Percentiles rank a stretch among this genome's conserved stretches.
Conservation (phyloP, 352 stramenopile genomes). For the Phytophthora agathidicida region DNA sequence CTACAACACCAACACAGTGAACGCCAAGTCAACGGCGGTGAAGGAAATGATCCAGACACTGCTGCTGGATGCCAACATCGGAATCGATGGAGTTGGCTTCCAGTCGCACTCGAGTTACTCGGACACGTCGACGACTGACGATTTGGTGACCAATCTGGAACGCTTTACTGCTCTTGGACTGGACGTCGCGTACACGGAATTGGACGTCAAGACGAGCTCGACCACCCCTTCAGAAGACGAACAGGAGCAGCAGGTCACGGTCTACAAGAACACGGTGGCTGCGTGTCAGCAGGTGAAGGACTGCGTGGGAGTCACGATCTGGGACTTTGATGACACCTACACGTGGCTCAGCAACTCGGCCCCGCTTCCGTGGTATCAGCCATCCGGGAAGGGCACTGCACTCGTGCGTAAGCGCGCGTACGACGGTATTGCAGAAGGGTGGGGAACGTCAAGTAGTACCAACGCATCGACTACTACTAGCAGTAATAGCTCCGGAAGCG, state of each 20-base stretch:
- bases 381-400: constrained; percentile 18
- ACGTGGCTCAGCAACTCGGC: constrained; percentile 22
- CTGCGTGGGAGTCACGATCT: constrained; percentile 34
- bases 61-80: constrained; percentile 24
- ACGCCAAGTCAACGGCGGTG: constrained; percentile 38
- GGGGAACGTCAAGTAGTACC: constrained; percentile 12
- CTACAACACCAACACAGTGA: constrained; percentile 36
- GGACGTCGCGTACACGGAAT: constrained; percentile 32
- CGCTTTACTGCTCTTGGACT: constrained; percentile 34
- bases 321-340: constrained; percentile 30
- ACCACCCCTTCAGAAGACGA: constrained; percentile 13
- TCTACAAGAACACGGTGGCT: constrained; percentile 26
- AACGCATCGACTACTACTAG: background rate
- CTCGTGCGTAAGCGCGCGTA: constrained; percentile 33
- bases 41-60: constrained; percentile 31
- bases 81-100: constrained; percentile 34
- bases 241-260: constrained; percentile 15
- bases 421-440: constrained; percentile 28
- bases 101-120: constrained; percentile 34
- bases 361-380: constrained; percentile 30
- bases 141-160: constrained; percentile 26
- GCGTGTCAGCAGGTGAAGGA: constrained; percentile 28
- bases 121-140: constrained; percentile 11
- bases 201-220: constrained; percentile 27
- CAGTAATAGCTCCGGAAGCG: background rate